phyloP scores from a whole-genome alignment of 2,329 filamentous ascomycete genomes.

The Conoideocrella luteorostrata region DNA sequence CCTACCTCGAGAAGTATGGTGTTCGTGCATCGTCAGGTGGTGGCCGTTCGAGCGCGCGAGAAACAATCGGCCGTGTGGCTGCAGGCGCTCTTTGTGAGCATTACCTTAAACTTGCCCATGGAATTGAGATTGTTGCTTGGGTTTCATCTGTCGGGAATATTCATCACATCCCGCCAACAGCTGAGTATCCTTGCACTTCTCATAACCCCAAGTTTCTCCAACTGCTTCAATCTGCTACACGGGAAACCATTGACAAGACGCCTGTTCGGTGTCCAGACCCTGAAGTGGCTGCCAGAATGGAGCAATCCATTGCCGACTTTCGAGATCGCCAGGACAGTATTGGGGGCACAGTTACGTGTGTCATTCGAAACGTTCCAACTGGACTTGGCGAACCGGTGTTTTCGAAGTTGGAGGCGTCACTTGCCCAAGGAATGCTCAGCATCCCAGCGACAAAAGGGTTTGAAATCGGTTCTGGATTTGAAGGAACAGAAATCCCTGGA shows the following conservation, averaged over 20 bases:
- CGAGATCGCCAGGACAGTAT: slow-evolving; percentile 79
- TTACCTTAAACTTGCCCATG: slow-evolving; percentile 73
- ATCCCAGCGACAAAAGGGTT: slow-evolving; percentile 96
- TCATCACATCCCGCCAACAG: slow-evolving; percentile 23
- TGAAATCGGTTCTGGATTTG: slow-evolving; percentile 90
- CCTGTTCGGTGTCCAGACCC: slow-evolving; percentile 77
- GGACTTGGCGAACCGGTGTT: slow-evolving; percentile 92
- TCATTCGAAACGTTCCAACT: slow-evolving; percentile 77
- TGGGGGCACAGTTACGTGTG: slow-evolving; percentile 89
- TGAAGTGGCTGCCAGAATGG: slow-evolving; percentile 63
- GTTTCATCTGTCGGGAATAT: slow-evolving; percentile 72
- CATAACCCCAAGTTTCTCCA: slow-evolving; percentile 74
- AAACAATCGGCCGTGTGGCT: slow-evolving; percentile 90
- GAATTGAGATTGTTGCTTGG: slow-evolving; percentile 87
- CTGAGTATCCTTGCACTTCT: too few relatives aligned
- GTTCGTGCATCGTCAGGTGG: slow-evolving; percentile 87
- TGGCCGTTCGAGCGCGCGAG: slow-evolving; percentile 83
- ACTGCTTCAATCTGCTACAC: slow-evolving; percentile 65
- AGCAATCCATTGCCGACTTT: slow-evolving; percentile 68
- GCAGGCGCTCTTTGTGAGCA: slow-evolving; percentile 92
- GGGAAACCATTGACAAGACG: slow-evolving; percentile 72
- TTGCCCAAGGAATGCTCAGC: slow-evolving; percentile 90
- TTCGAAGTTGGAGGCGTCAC: slow-evolving; percentile 86
- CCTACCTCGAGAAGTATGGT: slow-evolving; percentile 95
- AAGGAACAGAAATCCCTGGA: slow-evolving; percentile 76